A percentile compares a stretch with the other conserved stretches of the same genome.
Conservation (phyloP, 2,329 filamentous ascomycete genomes). For the Aspergillus sp. region DNA sequence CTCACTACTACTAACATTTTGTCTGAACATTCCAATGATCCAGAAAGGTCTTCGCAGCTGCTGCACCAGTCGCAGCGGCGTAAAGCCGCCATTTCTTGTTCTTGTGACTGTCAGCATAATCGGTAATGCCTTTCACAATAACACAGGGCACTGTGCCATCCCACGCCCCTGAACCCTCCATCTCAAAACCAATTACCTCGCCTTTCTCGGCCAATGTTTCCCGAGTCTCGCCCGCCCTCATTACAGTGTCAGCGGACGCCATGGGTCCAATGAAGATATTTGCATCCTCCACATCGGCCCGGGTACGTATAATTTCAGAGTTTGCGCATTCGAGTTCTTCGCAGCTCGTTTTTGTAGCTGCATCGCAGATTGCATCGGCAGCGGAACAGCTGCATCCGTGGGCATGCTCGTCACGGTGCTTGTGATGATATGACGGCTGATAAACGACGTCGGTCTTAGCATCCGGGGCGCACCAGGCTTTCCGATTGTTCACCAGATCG, state of each 20-base stretch:
- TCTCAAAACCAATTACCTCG: slow-evolving; percentile 16
- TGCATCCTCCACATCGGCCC: background rate
- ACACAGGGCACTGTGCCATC: background rate
- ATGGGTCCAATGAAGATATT: background rate
- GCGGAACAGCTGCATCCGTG: background rate
- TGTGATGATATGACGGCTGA: background rate
- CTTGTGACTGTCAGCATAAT: slow-evolving; percentile 22
- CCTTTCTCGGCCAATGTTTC: background rate
- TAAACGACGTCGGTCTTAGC: background rate
- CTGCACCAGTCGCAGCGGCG: slow-evolving; percentile 9
- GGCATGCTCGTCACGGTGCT: background rate
- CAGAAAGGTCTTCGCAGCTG: slow-evolving; percentile 3
- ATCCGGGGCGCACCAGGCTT: background rate
- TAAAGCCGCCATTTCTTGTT: slow-evolving; percentile 18
- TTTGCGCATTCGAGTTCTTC: background rate
- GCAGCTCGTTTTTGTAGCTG: background rate
- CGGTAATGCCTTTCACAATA: slow-evolving; percentile 13
- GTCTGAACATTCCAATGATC: background rate
- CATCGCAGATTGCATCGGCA: background rate
- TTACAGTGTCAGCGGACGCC: background rate
- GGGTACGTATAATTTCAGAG: background rate
- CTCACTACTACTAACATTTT: background rate
- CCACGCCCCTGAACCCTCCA: slow-evolving; percentile 5
- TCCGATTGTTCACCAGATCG: too few species aligned
- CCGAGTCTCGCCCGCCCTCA: background rate